phyloP scores from a whole-genome alignment of 257 asterid species.

The Jacaranda copaia region DNA sequence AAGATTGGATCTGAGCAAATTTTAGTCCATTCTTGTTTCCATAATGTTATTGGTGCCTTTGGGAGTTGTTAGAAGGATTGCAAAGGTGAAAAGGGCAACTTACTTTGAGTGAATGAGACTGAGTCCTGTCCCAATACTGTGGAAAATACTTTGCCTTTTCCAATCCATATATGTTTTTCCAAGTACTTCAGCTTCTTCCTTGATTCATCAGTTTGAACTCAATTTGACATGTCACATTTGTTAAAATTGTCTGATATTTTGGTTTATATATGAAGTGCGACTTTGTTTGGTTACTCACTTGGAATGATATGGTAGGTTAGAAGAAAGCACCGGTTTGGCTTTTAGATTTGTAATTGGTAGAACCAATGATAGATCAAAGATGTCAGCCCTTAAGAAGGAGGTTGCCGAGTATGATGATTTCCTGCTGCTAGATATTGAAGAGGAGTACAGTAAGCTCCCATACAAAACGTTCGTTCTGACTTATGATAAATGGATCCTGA shows the following conservation, averaged over 20 bases:
- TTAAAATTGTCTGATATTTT: background rate
- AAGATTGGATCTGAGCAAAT: background rate
- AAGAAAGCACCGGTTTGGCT: constrained; percentile 97
- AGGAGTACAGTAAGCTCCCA: constrained; percentile 99
- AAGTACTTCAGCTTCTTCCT: background rate
- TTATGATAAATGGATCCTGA: constrained; percentile 24
- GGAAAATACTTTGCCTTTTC: constrained; percentile 21
- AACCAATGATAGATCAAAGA: constrained; percentile 76
- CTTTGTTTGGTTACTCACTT: constrained; percentile 40
- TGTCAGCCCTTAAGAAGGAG: constrained; percentile 86
- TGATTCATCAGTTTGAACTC: background rate
- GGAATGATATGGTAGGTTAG: constrained; percentile 75
- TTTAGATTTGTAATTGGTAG: constrained; percentile 89
- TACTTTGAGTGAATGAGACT: background rate
- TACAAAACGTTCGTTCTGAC: constrained; percentile 93
- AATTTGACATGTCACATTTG: background rate
- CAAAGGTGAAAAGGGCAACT: background rate
- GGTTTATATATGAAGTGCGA: constrained; percentile 8
- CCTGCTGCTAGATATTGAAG: constrained; percentile 89
- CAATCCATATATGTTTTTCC: background rate
- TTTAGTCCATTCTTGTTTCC: background rate
- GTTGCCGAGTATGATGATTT: constrained; percentile 86
- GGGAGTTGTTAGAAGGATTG: constrained; percentile 2
- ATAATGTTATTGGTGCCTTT: background rate
- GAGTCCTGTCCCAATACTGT: background rate